Base-by-base conservation (phyloP, 495 filamentous ascomycete genomes). In the Glarea lozoyensis region DNA sequence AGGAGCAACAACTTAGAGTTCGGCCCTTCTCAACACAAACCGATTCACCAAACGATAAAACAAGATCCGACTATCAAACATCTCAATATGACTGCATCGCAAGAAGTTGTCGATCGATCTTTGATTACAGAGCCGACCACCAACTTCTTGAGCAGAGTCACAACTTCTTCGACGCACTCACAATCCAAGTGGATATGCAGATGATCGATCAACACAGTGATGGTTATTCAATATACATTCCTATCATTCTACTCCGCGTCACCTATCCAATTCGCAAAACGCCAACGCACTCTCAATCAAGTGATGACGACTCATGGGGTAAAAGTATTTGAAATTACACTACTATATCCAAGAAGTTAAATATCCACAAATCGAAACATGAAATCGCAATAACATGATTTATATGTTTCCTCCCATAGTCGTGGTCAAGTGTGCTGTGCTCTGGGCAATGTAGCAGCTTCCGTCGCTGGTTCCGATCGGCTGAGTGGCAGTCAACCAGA, bases 351-450 rank as follows among this genome's bases (percentile, higher is more conserved):
- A 43, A 23, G 38, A 42, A 40, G 22, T 40, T 39, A 42, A 33
- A 44, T 40, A 46, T 47, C 15, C 44, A 54, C 45, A 50, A 21
- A 42, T 29, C 25, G n/a, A 33, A 33, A 22, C 11, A 33, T 16
- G 5, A 31, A 37, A 31, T 2, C 7, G 23, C 20, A 21, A 36
- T 18, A 23, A 19, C n/a, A 15, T 9, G 6, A 16, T 7, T 41
- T 52, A 46, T 24, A 46, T 9, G 19, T 17, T 46, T 11, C 53
- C 53, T n/a, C 49, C 49, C 53, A 56, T 52, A 31, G 29, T 33
- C n/a, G 36, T 44, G 17, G 32, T 49, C 32, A 56, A 17, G 21
- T 17, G 22, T 7, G 45, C 45, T 3, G 41, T 49, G 49, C 29
- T 23, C 19, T 38, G 20, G 10, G 45, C 23, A 20, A 56, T 44